Evolutionary conservation across 257 asterid genomes (phyloP).

Genomic region (Gentiana straminea): DNA sequence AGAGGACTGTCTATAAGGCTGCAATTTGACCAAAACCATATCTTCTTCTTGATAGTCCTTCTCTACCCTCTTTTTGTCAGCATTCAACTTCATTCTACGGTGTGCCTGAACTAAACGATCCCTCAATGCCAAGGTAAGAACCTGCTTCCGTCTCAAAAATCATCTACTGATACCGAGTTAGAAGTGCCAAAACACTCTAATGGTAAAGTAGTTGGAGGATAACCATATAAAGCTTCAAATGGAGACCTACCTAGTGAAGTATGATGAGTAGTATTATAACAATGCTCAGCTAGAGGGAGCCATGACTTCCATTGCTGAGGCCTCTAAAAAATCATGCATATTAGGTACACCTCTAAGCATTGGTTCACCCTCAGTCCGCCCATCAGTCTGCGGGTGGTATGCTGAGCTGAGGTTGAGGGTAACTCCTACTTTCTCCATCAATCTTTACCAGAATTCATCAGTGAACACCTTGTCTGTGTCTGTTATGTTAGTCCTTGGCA

Average conservation of each 20-base stretch:
- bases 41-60: too few relatives aligned
- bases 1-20: neutral
- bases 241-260: neutral
- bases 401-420: neutral
- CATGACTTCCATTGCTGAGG: neutral
- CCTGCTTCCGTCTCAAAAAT: too few relatives aligned
- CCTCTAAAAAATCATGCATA: neutral
- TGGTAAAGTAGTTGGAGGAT: neutral
- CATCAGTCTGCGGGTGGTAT: neutral
- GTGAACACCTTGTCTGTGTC: constrained; percentile 6
- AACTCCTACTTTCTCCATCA: neutral
- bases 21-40: too few relatives aligned
- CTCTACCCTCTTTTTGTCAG: too few relatives aligned
- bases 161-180: too few relatives aligned
- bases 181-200: neutral
- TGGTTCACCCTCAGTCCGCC: neutral
- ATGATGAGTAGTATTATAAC: neutral
- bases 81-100: too few relatives aligned
- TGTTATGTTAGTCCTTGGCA: neutral
- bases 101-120: too few relatives aligned
- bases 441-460: neutral
- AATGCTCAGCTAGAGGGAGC: neutral
- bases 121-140: too few relatives aligned
- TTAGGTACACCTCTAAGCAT: constrained; percentile 1
- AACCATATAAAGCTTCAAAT: neutral